These are phyloP conservation scores for Cladosporium sp. DNA, from an alignment of 2,329 filamentous ascomycete genomes.

Conservation along the genomic window DNA sequence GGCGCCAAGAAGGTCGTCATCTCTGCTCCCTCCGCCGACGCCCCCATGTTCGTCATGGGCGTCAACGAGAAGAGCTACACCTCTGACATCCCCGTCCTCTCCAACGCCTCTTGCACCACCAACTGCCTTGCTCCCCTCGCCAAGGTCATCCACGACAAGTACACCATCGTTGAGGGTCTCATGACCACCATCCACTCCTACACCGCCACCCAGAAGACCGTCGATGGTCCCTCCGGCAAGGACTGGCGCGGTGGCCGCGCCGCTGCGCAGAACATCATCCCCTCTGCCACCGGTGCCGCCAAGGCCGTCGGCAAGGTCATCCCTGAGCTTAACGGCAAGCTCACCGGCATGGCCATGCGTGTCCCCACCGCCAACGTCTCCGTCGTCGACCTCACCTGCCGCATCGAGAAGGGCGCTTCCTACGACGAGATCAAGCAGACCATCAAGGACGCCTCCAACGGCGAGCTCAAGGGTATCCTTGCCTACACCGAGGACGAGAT, in stretches of 20 bases:
- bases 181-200: slow-evolving; percentile 99
- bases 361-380: slow-evolving; percentile 98
- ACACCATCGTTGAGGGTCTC: slow-evolving; percentile 93
- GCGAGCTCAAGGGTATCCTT: slow-evolving; percentile 83
- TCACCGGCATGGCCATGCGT: slow-evolving; percentile 99
- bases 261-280: slow-evolving; percentile 99
- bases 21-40: slow-evolving; percentile 88
- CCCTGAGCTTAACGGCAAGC: slow-evolving; percentile 95
- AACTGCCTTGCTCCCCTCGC: slow-evolving; percentile 99
- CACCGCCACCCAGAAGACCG: slow-evolving; percentile 99
- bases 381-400: slow-evolving; percentile 94
- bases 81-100: slow-evolving; percentile 86
- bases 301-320: slow-evolving; percentile 99
- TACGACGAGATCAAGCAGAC: slow-evolving; percentile 92
- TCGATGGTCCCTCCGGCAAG: slow-evolving; percentile 96
- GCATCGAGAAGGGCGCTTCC: slow-evolving; percentile 81
- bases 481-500: slow-evolving; percentile 96
- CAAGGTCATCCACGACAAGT: slow-evolving; percentile 99
- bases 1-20: slow-evolving; percentile 92
- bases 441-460: slow-evolving; percentile 71
- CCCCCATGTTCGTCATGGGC: slow-evolving; percentile 99
- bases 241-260: slow-evolving; percentile 99
- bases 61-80: slow-evolving; percentile 97
- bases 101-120: slow-evolving; percentile 99
- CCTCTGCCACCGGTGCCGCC: slow-evolving; percentile 96